These are phyloP conservation scores for Tillandsia fasciculata DNA, from an alignment of 176 grass and related monocot species.

Conservation along the genomic window DNA sequence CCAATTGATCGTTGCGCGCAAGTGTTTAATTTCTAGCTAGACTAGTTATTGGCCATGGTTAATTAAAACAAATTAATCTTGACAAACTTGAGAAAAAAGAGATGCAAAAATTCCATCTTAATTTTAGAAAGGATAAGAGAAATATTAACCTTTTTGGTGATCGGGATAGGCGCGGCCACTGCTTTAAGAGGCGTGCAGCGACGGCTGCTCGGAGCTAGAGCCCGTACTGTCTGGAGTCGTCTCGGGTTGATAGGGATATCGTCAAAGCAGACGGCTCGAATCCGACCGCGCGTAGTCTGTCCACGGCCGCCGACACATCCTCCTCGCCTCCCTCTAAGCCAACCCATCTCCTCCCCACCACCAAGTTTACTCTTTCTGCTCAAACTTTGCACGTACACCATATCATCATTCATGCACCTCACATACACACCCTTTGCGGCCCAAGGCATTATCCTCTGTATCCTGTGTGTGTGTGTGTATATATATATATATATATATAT, in stretches of 20 bases:
- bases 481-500: too few relatives aligned
- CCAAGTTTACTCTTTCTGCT: not conserved
- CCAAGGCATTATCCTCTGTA: not conserved
- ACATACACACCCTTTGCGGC: not conserved
- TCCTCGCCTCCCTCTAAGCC: not conserved
- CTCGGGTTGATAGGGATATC: too few relatives aligned
- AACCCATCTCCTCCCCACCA: not conserved
- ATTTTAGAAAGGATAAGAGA: not conserved
- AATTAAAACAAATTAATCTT: too few relatives aligned
- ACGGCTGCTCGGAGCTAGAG: not conserved
- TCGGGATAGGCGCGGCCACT: slow-evolving; percentile 11
- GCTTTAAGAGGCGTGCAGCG: slow-evolving; percentile 24
- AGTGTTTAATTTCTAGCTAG: too few relatives aligned
- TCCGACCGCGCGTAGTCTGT: not conserved
- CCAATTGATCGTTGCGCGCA: too few relatives aligned
- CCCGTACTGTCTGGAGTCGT: not conserved
- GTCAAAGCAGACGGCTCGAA: not conserved
- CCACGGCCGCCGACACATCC: not conserved
- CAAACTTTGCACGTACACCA: not conserved
- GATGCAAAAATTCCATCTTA: too few relatives aligned
- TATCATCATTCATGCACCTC: not conserved
- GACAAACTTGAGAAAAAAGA: too few relatives aligned
- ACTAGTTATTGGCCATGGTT: too few relatives aligned
- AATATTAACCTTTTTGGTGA: slow-evolving; percentile 26
- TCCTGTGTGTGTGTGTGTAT: too few relatives aligned